Conservation (phyloP, 768 basidiomycete genomes). For the Macrocybe gigantea region DNA sequence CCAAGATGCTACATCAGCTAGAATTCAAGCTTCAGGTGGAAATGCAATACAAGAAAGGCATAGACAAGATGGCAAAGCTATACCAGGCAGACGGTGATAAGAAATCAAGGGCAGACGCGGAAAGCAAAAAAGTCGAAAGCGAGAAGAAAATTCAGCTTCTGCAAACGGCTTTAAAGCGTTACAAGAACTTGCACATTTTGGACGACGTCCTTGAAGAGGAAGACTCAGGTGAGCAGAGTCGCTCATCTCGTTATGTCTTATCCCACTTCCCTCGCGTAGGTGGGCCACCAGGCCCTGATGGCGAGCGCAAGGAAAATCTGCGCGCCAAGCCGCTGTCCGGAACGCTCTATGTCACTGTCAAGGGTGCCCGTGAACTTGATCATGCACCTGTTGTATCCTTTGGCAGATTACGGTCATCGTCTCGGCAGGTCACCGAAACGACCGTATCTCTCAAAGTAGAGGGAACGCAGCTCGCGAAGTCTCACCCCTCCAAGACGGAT, state of each 20-base stretch:
- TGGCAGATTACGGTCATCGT: constrained; percentile 62
- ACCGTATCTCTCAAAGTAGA: constrained; percentile 94
- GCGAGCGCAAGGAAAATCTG: constrained; percentile 87
- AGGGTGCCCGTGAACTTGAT: constrained; percentile 89
- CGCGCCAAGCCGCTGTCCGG: constrained; percentile 94
- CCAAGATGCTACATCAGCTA: constrained; percentile 95
- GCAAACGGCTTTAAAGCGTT: constrained; percentile 87
- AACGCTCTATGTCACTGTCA: constrained; percentile 82
- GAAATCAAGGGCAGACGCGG: constrained; percentile 89
- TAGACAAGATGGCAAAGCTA: constrained; percentile 97
- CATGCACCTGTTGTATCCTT: constrained; percentile 74
- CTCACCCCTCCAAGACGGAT: constrained; percentile 90
- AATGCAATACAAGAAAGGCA: constrained; percentile 95
- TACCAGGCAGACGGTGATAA: constrained; percentile 98
- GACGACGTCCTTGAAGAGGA: constrained; percentile 89
- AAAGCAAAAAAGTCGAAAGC: constrained; percentile 89
- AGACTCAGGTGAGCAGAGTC: constrained; percentile 47
- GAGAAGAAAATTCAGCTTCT: constrained; percentile 95
- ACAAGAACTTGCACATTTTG: constrained; percentile 92
- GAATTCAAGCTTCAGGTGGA: constrained; percentile 99
- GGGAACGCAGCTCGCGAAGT: constrained; percentile 87
- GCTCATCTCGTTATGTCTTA: neutral
- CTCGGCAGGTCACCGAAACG: constrained; percentile 79
- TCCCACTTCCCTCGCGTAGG: constrained; percentile 15
- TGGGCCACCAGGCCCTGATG: constrained; percentile 53